These are phyloP conservation scores for Lactarius trivialis DNA, from an alignment of 768 basidiomycete species.

Conservation along the genomic window DNA sequence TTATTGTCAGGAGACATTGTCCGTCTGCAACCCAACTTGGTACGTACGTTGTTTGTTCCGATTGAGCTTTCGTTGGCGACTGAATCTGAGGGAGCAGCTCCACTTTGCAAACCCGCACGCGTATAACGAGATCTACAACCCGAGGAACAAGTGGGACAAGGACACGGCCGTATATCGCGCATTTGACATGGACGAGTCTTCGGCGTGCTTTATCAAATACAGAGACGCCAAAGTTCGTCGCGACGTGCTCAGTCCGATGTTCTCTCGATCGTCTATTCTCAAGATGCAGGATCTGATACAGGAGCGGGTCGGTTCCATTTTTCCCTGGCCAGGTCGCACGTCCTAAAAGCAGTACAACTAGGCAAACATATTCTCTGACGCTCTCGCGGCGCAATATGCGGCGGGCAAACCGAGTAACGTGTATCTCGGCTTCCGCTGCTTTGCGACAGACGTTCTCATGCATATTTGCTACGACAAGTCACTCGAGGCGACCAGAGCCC, in stretches of 20 bases:
- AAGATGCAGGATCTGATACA: constrained; percentile 34
- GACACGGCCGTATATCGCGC: constrained; percentile 33
- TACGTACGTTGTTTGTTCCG: constrained; percentile 11
- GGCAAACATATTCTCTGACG: constrained; percentile 1
- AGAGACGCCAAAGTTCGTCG: constrained; percentile 33
- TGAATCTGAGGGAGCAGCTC: constrained; percentile 28
- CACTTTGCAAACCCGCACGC: constrained; percentile 38
- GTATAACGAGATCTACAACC: constrained; percentile 36
- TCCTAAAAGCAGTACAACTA: neutral
- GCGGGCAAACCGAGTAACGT: constrained; percentile 30
- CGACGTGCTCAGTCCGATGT: constrained; percentile 36
- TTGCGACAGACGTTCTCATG: constrained; percentile 37
- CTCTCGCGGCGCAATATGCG: constrained; percentile 26
- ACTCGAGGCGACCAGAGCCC: constrained; percentile 28
- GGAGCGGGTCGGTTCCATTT: constrained; percentile 27
- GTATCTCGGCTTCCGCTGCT: constrained; percentile 35
- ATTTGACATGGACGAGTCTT: constrained; percentile 35
- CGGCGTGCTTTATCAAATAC: constrained; percentile 33
- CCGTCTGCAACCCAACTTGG: constrained; percentile 37
- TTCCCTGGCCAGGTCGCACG: neutral
- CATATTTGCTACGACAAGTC: constrained; percentile 35
- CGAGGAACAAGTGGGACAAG: constrained; percentile 32
- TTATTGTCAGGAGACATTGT: constrained; percentile 32
- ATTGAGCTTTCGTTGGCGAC: neutral
- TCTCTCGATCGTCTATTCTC: constrained; percentile 37